Evolutionary conservation across 192 early-diverging fungal species (phyloP), one percentile per base, ranked within the genome.

Genomic region (Entomortierella parvispora): DNA sequence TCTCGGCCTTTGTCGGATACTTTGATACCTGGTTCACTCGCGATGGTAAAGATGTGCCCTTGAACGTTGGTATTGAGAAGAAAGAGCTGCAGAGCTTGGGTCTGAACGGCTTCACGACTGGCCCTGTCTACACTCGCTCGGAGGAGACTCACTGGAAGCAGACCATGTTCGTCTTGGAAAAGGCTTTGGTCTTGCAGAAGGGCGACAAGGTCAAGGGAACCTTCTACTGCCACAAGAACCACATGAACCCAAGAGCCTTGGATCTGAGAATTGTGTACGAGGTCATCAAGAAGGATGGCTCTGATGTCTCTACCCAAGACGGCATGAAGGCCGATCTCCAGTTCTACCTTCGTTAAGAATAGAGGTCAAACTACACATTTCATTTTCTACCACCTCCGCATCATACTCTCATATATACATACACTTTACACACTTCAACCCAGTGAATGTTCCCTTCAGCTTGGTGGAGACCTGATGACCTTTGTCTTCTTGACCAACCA

Each of bases 71-170:
- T 14, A 72, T 69, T 46, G 54, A 48, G 2, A 69, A 67, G 69
- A 70, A 68, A 31, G 71, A 72, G 52, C 58, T 68, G 44, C 62
- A 55, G 65, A 49, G 56, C 42, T 40, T 58, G 29, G 4, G 6
- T 1, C 75, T 90, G 61, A 79, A 63, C 22, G 57, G 69, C 26
- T 82, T 82, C 58, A 78, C 75, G 22, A 82, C 80, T 82, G 94
- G 77, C 92, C 97, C 62, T 86, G 97, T 33, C 91, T 94, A 6
- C 88, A 93, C 68, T 82, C 87, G 69, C 82, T 89, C 82, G 92
- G 65, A 72, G 54, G 69, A 97, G 86, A 99, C 98, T n/a, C 98
- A 99, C 77, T 99, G 98, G 98, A 98, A 99, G 84, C 97, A 99
- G 85, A 99, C 98, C 28, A 95, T 99, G 44, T 99, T 99, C 81